Evolutionary conservation across 805 yeast species (phyloP).

Genomic region (Yamadazyma sp.): DNA sequence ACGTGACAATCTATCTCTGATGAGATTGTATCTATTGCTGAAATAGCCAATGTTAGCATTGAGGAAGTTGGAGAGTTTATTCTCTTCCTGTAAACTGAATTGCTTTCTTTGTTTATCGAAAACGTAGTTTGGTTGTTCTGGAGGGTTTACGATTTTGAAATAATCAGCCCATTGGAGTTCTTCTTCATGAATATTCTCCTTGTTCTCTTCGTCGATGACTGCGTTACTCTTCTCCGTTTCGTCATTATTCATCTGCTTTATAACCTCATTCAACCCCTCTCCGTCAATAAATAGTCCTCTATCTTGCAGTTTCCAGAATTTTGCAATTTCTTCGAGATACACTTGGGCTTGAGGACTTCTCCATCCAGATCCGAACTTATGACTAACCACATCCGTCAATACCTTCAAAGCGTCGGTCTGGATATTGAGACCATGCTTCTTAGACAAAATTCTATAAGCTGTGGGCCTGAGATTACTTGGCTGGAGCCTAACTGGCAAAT

Average conservation of each 20-base stretch:
- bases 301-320: conserved; percentile 85
- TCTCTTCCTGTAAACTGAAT: conserved; percentile 43
- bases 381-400: conserved; percentile 75
- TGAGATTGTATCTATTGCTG: conserved; percentile 55
- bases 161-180: conserved; percentile 65
- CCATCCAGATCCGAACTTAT: conserved; percentile 85
- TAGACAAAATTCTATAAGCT: conserved; percentile 86
- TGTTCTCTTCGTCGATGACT: conserved; percentile 19
- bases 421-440: conserved; percentile 87
- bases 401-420: conserved; percentile 79
- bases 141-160: conserved; percentile 63
- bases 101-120: conserved; percentile 66
- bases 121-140: conserved; percentile 59
- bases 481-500: conserved; percentile 71
- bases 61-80: conserved; percentile 18
- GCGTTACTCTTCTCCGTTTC: conserved; percentile 12
- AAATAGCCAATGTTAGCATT: conserved; percentile 40
- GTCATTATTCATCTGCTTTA: conserved; percentile 50
- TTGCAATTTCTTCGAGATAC: conserved; percentile 75
- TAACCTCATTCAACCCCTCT: conserved; percentile 59
- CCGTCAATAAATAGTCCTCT: conserved; percentile 85
- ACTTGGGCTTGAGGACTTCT: conserved; percentile 60
- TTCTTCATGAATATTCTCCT: conserved; percentile 25
- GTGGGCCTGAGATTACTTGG: conserved; percentile 86
- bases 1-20: conserved; percentile 70